Conservation (phyloP, 306 rosid species). For the Citrullus mucosospermus region DNA sequence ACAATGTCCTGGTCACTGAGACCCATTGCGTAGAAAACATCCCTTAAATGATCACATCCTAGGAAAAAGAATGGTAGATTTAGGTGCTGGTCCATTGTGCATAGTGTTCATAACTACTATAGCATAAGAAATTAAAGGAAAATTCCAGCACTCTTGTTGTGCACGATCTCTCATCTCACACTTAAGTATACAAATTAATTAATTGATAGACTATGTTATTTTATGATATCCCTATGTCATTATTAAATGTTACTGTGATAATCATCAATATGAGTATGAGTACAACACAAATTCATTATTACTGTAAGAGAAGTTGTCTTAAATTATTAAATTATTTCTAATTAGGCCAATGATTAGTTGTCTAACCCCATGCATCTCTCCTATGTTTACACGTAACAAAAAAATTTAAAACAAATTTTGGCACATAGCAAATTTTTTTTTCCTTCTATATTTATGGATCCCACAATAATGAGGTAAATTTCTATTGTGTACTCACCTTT, state of each 20-base stretch:
- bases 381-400: too few species aligned
- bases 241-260: too few species aligned
- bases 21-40: conserved; percentile 53
- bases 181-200: too few species aligned
- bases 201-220: neutral
- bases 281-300: neutral
- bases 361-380: too few species aligned
- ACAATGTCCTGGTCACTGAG: conserved; percentile 50
- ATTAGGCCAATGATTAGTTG: too few species aligned
- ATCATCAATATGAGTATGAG: too few species aligned
- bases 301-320: neutral
- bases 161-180: neutral
- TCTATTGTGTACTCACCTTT: conserved; percentile 21
- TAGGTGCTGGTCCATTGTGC: neutral
- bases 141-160: neutral
- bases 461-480: too few species aligned
- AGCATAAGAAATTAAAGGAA: too few species aligned
- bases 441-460: too few species aligned
- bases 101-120: too few species aligned
- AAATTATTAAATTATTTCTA: neutral
- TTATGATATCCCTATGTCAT: neutral
- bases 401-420: too few species aligned
- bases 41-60: conserved; percentile 62
- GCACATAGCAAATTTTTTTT: too few species aligned
- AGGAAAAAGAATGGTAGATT: neutral